Evolutionary conservation across 1,139 yeast genomes (phyloP).

Genomic region (Debaryomycetaceae sp.): DNA sequence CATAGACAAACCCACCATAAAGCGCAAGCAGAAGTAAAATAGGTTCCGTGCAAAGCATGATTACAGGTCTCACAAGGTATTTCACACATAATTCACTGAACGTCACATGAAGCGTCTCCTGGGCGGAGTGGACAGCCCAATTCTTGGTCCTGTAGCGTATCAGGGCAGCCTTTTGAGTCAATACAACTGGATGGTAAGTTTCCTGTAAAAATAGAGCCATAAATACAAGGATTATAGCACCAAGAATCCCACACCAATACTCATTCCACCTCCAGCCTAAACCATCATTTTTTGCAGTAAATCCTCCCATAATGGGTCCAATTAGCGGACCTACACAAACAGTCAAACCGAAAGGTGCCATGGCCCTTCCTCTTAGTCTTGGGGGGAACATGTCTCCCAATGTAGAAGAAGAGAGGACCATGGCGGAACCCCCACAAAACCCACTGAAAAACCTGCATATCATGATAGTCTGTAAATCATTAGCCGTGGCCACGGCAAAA

Average conservation of each 20-base stretch:
- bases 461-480: conserved; percentile 69
- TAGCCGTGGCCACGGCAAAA: conserved; percentile 71
- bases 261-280: conserved; percentile 53
- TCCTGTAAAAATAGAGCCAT: conserved; percentile 32
- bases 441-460: conserved; percentile 76
- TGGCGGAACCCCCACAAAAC: conserved; percentile 71
- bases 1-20: conserved; percentile 75
- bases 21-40: conserved; percentile 59
- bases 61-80: conserved; percentile 62
- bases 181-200: conserved; percentile 42
- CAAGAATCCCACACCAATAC: conserved; percentile 47
- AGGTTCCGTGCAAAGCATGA: conserved; percentile 65
- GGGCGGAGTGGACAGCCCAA: conserved; percentile 81
- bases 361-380: conserved; percentile 62
- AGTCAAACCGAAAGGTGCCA: conserved; percentile 58
- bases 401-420: conserved; percentile 80
- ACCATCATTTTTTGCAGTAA: conserved; percentile 16
- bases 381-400: conserved; percentile 73
- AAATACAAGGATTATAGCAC: conserved; percentile 23
- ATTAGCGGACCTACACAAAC: conserved; percentile 74
- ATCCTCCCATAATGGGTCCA: conserved; percentile 57
- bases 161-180: conserved; percentile 51
- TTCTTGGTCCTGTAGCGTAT: conserved; percentile 49
- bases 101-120: conserved; percentile 60
- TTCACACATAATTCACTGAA: conserved; percentile 60